Conservation (phyloP, 2,329 filamentous ascomycete species). For the Orbilia quercus region DNA sequence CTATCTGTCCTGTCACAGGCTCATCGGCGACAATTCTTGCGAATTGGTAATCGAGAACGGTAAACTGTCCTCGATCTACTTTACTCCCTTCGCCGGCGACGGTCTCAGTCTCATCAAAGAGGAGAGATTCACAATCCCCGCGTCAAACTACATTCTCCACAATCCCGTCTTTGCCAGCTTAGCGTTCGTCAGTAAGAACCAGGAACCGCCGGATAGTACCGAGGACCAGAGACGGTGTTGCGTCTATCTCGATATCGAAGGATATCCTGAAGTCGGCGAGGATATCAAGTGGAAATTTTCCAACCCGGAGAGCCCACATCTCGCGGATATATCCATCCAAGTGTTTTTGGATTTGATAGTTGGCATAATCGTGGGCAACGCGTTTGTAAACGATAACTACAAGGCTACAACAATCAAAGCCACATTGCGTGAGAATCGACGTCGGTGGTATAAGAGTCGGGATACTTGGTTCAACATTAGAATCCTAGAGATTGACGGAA, state of each 20-base stretch:
- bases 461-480: neutral
- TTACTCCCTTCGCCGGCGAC: neutral
- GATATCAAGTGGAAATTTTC: conserved; percentile 1
- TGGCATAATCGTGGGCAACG: neutral
- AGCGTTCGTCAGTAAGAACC: neutral
- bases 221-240: conserved; percentile 3
- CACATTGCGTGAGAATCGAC: neutral
- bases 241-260: neutral
- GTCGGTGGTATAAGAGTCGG: neutral
- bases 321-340: conserved; percentile 8
- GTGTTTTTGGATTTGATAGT: conserved; percentile 11
- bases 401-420: neutral
- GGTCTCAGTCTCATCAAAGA: neutral
- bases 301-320: neutral
- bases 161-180: conserved; percentile 6
- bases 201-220: neutral
- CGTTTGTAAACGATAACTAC: neutral
- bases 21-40: neutral
- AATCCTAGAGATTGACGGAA: neutral
- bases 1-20: neutral
- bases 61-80: neutral
- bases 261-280: neutral
- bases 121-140: neutral
- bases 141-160: conserved; percentile 8
- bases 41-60: neutral